Evolutionary conservation across 495 filamentous ascomycete species (phyloP).

Genomic region (Penicillium argentinense): DNA sequence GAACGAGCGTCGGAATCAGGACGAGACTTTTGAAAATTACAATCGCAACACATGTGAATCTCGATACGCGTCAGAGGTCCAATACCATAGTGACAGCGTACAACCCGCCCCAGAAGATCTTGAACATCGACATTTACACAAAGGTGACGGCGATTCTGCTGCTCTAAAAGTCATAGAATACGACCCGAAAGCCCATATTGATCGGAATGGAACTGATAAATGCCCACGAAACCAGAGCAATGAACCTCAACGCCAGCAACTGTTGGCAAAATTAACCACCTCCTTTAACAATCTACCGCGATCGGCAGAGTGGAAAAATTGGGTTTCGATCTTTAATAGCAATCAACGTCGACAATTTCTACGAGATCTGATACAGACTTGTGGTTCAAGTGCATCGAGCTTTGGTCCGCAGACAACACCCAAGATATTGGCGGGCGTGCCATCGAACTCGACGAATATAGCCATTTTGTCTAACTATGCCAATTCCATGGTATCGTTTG

Average conservation of each 20-base stretch:
- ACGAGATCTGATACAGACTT: background rate
- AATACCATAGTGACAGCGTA: background rate
- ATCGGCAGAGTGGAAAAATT: background rate
- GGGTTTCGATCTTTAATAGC: background rate
- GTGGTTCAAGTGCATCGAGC: background rate
- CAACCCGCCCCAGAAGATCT: background rate
- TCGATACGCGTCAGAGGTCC: background rate
- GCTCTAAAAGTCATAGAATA: conserved; percentile 1
- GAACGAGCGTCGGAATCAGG: background rate
- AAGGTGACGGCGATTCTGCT: background rate
- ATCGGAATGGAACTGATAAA: background rate
- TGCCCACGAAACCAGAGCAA: background rate
- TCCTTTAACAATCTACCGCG: background rate
- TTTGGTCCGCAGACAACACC: background rate
- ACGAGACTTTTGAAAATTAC: background rate
- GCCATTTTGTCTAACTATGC: conserved; percentile 1
- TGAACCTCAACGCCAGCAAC: background rate
- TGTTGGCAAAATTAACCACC: background rate
- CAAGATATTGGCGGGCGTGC: background rate
- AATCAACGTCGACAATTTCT: background rate
- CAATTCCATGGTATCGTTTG: background rate
- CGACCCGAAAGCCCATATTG: background rate
- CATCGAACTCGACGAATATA: background rate
- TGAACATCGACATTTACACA: background rate
- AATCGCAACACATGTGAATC: background rate